Percentiles rank a stretch among this genome's conserved stretches.
Conservation (phyloP, 805 yeast genomes). For the Dipodascus albidus region DNA sequence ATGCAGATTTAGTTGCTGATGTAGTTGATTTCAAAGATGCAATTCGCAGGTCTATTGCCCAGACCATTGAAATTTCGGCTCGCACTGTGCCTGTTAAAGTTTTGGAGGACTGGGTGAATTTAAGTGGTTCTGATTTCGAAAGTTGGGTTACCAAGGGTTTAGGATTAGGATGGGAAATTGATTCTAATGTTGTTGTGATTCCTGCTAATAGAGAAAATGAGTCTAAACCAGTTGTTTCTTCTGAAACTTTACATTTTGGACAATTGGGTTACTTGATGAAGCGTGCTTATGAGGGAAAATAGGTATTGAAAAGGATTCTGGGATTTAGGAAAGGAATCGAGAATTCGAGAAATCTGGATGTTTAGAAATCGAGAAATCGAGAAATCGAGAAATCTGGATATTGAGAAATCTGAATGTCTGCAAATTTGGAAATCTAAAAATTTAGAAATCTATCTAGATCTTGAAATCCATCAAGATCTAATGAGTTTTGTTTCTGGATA, state of each 20-base stretch:
- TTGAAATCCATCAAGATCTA: not conserved
- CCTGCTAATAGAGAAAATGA: constrained; percentile 21
- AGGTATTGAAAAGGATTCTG: not conserved
- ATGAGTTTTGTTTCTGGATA: too few relatives aligned
- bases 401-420: too few relatives aligned
- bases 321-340: too few relatives aligned
- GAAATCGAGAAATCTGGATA: too few relatives aligned
- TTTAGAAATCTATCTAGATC: too few relatives aligned
- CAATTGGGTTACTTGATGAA: constrained; percentile 22
- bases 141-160: constrained; percentile 18
- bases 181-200: constrained; percentile 13
- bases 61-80: constrained; percentile 20
- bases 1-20: constrained; percentile 26
- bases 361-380: too few relatives aligned
- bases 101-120: constrained; percentile 22
- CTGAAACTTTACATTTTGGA: constrained; percentile 20
- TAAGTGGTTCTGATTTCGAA: constrained; percentile 17
- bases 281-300: constrained; percentile 21
- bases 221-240: constrained; percentile 19
- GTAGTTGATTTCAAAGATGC: constrained; percentile 24
- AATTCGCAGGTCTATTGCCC: constrained; percentile 22
- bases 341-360: too few relatives aligned
- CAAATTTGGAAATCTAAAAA: too few relatives aligned
- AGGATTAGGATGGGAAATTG: constrained; percentile 19
- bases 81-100: constrained; percentile 19